Evolutionary conservation across 2,329 filamentous ascomycete species (phyloP), one percentile per base, ranked within the genome.

Genomic region (Diaporthe vexans): DNA sequence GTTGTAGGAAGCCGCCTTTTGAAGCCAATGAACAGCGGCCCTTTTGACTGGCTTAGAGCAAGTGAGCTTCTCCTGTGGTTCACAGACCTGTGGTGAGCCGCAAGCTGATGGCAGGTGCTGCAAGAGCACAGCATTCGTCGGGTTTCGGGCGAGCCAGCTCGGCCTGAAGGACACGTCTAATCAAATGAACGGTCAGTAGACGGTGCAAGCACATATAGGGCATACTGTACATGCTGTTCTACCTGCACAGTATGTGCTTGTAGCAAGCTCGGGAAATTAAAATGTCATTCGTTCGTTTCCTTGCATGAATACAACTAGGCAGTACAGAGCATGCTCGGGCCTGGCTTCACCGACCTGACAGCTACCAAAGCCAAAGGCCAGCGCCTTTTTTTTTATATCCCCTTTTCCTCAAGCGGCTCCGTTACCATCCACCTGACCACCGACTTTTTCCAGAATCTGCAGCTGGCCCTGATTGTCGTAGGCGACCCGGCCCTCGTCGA

Each of bases 401-500:
- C 24, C 40, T 52, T 26, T 26, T 15, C 40, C 76, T 77, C 10
- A 54, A 71, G 43, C 35, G n/a, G 11, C 37, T 40, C 37, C 70
- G 33, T 29, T 35, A 24, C 48, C 37, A 29, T 51, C 58, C n/a
- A 17, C 72, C n/a, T 35, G 56, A 58, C 24, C 54, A 33, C 33
- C 56, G 13, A 26, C 37, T 17, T 54, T 59, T 40, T 81, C 79
- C 71, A 86, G 15, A 26, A 90, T 88, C 73, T 81, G 82, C 77
- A 91, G 77, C 7, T 82, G 83, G 0, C 89, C 89, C 0, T 73
- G 74, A n/a, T 86, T 84, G 73, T 91, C 88, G 76, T 89, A 91
- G 51, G 84, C 86, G 73, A 93, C 89, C 57, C 89, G 83, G 1
- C 89, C 88, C 74, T 89, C 86, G 68, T 89, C 83, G 4, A 92